phyloP scores from a whole-genome alignment of 1,284 basidiomycete species.

The Malassezia furfur region DNA sequence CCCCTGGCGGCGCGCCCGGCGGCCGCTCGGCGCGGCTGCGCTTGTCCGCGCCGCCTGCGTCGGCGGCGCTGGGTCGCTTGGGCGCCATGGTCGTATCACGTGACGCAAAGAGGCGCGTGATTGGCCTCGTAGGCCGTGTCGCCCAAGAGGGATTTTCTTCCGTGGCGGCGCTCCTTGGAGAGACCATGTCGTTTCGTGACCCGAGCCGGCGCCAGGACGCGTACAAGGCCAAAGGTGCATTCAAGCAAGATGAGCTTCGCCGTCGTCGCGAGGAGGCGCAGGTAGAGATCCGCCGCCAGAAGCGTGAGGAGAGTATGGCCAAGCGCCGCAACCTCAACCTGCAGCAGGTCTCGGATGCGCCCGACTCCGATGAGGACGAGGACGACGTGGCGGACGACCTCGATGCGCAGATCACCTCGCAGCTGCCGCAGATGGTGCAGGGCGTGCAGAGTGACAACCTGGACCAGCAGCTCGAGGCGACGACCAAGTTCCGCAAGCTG shows the following conservation, averaged over 20 bases:
- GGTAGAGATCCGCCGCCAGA: conserved; percentile 47
- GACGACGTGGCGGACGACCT: conserved; percentile 28
- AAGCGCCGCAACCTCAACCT: conserved; percentile 45
- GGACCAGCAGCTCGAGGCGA: conserved; percentile 86
- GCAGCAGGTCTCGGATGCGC: conserved; percentile 33
- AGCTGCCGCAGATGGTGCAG: conserved; percentile 67
- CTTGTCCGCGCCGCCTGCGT: background rate
- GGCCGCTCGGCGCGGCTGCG: background rate
- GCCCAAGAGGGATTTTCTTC: conserved; percentile 6
- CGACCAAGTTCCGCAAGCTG: conserved; percentile 82
- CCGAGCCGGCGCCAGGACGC: conserved; percentile 43
- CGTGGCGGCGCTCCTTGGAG: background rate
- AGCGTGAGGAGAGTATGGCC: conserved; percentile 47
- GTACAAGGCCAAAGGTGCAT: conserved; percentile 46
- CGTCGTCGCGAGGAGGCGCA: conserved; percentile 46
- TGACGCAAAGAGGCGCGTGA: background rate
- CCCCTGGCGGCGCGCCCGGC: background rate
- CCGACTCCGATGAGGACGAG: conserved; percentile 43
- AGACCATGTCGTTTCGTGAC: conserved; percentile 33
- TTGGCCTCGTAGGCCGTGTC: conserved; percentile 8
- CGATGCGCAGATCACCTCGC: conserved; percentile 62
- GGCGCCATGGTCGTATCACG: conserved; percentile 6
- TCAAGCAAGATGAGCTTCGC: conserved; percentile 47
- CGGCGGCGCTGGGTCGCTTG: conserved; percentile 7
- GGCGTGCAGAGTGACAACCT: conserved; percentile 86